Base-by-base conservation (phyloP, 2,329 filamentous ascomycete species). In the Aspergillus glaucus region DNA sequence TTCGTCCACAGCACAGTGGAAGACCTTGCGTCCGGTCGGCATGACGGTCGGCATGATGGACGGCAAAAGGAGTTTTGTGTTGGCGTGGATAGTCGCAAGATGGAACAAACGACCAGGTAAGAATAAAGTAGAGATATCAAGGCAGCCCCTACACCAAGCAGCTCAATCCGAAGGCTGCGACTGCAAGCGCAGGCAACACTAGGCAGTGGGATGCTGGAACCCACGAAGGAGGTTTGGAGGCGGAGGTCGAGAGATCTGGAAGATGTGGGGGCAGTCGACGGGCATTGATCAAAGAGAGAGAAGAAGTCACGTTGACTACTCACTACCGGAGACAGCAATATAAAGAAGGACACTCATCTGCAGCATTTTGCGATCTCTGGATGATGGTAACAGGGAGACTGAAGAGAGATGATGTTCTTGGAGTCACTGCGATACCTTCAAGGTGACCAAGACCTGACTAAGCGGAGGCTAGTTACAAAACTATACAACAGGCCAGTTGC, bases 1-100 rank as follows among this genome's bases (percentile, higher is more conserved):
- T 55, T 77, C 75, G 59, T 79, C 76, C 53, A 76, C 73, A 52
- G 77, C 73, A 65, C 75, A 78, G 61, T 75, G 71, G 55, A 77
- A 74, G 55, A 72, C 66, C 59, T 74, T 75, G 56, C 68, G 68
- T 57, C 61, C 68, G 50, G 67, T 58, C 54, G 69, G 66, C 70
- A 72, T 72, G 57, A 50, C 68, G 50, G 67, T 58, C 54, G 69
- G 66, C 70, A 72, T 72, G 57, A 50, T 55, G 51, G 56, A 30
- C 14, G 43, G 43, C 26, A 30, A 22, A n/a, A 21, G 55, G 49
- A 59, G n/a, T 37, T 37, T 10, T 8, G 34, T 37, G 34, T 37
- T n/a, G 17, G n/a, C 17, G 34, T 37, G 8, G 34, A 15, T 37
- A 19, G 34, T 37, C n/a, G 34, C 17, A 19, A 3, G 34, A 10